Conservation (phyloP, 805 yeast species). For the Candida sithepensis region DNA sequence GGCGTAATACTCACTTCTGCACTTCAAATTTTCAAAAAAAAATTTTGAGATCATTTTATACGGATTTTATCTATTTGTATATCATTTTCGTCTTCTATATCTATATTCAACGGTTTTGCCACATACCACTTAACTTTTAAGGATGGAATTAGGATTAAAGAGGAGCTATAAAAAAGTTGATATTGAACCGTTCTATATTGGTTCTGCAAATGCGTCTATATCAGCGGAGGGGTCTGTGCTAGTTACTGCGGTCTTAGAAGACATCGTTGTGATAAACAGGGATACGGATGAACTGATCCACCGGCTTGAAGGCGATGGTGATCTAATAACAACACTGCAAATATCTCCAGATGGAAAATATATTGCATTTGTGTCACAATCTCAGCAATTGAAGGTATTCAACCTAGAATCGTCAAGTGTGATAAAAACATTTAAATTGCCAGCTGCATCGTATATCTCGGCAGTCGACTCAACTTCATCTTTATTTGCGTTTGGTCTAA, state of each 20-base stretch:
- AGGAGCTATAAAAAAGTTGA: slow-evolving; percentile 37
- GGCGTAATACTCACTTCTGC: no score
- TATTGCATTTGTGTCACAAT: slow-evolving; percentile 74
- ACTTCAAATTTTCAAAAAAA: no score
- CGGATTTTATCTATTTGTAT: no score
- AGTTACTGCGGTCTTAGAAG: slow-evolving; percentile 80
- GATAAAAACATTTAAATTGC: slow-evolving; percentile 51
- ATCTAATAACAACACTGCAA: slow-evolving; percentile 67
- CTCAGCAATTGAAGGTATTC: slow-evolving; percentile 74
- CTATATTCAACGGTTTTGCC: no score
- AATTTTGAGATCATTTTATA: no score
- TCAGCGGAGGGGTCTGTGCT: slow-evolving; percentile 58
- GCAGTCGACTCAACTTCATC: slow-evolving; percentile 78
- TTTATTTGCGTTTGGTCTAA: slow-evolving; percentile 87
- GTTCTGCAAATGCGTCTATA: slow-evolving; percentile 73
- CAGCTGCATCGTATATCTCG: slow-evolving; percentile 81
- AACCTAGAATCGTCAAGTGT: slow-evolving; percentile 39
- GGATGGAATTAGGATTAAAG: slow-evolving; percentile 18
- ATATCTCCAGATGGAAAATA: slow-evolving; percentile 72
- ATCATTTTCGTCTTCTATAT: no score
- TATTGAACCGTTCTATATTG: slow-evolving; percentile 81
- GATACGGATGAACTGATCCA: slow-evolving; percentile 53
- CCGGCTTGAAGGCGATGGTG: slow-evolving; percentile 80
- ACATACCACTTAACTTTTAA: neutral
- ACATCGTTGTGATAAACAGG: slow-evolving; percentile 66